Base-by-base conservation (phyloP, 2,329 filamentous ascomycete genomes). In the Cadophora gregata region DNA sequence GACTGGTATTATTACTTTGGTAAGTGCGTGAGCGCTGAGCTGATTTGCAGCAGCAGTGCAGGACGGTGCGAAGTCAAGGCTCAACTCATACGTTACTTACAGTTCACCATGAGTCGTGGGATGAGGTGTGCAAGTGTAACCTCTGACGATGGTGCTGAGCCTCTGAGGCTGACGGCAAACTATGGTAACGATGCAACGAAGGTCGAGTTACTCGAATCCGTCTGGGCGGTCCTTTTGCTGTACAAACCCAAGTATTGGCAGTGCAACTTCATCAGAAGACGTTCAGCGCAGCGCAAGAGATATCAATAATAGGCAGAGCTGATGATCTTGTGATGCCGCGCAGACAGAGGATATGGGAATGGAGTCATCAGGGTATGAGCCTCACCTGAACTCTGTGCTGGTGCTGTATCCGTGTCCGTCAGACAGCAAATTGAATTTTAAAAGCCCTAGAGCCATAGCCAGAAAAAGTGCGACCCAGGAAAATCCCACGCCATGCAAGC, bases 161-260 rank as follows among this genome's bases (percentile, higher is more conserved):
- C 25, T 38, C 38, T 29, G 36, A 45, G 56, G 36, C 56, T 59
- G 33, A 31, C 58, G 19, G 29, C 5, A 47, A 47, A 47, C n/a
- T 21, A 21, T 21, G n/a, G n/a, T 21, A 47, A 47, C 42, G 19
- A 47, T 21, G 6, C n/a, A 7, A 47, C 42, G 38, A 42, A 33
- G 5, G 10, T 47, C 42, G 42, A 47, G 58, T 60, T 45, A 48
- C 58, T 59, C 25, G 9, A n/a, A 36, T 45, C 21, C 25, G 24
- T 45, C 56, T 29, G 38, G 27, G 38, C 24, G 36, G 58, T 60
- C 42, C 58, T 60, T 48, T 60, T 60, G 58, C 55, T 58, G 55
- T 58, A 27, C 55, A 36, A 56, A 19, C 19, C n/a, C 53, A 36
- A 36, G 19, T 38, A 60, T 60, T 31, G 38, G 58, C 58, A 48